These are phyloP conservation scores for Aspergillus leporis DNA, from an alignment of 495 filamentous ascomycete species.

Conservation along the genomic window DNA sequence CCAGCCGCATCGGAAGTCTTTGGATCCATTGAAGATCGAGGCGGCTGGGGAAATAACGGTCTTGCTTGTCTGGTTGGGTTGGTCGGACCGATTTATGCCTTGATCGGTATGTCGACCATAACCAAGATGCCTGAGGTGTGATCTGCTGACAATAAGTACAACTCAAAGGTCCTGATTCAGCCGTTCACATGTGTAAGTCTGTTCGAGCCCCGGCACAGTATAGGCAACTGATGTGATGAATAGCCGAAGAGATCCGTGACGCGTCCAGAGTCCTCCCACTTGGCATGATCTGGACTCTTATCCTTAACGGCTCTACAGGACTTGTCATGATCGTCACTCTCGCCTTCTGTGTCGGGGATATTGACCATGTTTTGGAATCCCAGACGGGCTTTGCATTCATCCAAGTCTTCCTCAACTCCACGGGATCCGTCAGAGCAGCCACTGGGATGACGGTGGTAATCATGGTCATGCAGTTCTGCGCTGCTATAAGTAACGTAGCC, in stretches of 20 bases:
- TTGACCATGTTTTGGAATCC: constrained; percentile 31
- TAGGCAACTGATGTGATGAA: constrained; percentile 1
- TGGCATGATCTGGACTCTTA: constrained; percentile 36
- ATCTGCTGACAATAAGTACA: neutral
- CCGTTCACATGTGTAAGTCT: constrained; percentile 25
- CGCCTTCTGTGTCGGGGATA: constrained; percentile 41
- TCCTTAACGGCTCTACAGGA: constrained; percentile 37
- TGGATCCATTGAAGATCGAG: constrained; percentile 43
- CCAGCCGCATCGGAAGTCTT: constrained; percentile 42
- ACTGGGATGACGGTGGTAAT: constrained; percentile 33
- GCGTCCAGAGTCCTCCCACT: constrained; percentile 38
- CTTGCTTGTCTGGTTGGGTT: constrained; percentile 30
- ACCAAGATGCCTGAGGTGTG: neutral
- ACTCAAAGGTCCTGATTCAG: constrained; percentile 12
- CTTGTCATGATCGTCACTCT: constrained; percentile 43
- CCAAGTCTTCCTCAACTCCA: constrained; percentile 30
- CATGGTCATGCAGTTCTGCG: constrained; percentile 31
- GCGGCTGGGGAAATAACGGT: constrained; percentile 40
- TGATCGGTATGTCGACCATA: constrained; percentile 17
- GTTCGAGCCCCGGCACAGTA: neutral
- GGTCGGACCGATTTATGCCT: constrained; percentile 35
- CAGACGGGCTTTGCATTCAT: constrained; percentile 35
- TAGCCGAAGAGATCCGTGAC: constrained; percentile 47
- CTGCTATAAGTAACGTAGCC: constrained; percentile 34
- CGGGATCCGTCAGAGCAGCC: constrained; percentile 19